Base-by-base conservation (phyloP, 441 rosid genomes). In the Pelargonium citronellum region DNA sequence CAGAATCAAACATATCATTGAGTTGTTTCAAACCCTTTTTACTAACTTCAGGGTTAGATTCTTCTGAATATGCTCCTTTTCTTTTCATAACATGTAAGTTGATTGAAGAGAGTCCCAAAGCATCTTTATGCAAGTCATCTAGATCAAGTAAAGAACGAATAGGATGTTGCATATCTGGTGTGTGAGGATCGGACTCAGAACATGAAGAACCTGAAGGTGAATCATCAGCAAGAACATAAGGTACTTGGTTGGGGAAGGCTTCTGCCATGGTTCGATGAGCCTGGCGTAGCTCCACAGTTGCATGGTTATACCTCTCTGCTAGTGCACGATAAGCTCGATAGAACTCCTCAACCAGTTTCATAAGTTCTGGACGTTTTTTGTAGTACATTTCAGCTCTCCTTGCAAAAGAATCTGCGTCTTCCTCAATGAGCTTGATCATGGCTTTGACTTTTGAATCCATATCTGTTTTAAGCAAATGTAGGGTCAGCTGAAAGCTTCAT, bases 391-490 rank as follows among this genome's bases (percentile, higher is more conserved):
- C 95, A 22, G 95, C 95, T 19, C 92, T 83, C 75, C 87, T 86
- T 19, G 95, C 92, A 85, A 89, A 89, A 46, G 92, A 87, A 83
- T 89, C 95, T 16, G 92, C 92, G 78, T 89, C 95, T 82, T 85
- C 88, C 78, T 89, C 95, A 0, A 87, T 89, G 46, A 89, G 88
- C 80, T 89, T 87, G 80, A 89, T 86, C 92, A 89, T 89, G 65
- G 85, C 77, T 82, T 89, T 89, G 22, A 89, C 95, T 80, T 87
- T 89, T 64, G 79, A 41, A 80, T 89, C 95, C 91, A 89, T 89
- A 77, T 86, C 95, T 89, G 81, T 70, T 71, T 70, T 41, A 44
- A 66, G 70, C 27, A 81, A 7, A 49, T 37, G 63, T 30, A 22
- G 19, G 44, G 69, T 70, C 65, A 73, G 73, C 39, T 68, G 51